Evolutionary conservation across 1,284 basidiomycete species (phyloP).

Genomic region (Ustilago sp.): DNA sequence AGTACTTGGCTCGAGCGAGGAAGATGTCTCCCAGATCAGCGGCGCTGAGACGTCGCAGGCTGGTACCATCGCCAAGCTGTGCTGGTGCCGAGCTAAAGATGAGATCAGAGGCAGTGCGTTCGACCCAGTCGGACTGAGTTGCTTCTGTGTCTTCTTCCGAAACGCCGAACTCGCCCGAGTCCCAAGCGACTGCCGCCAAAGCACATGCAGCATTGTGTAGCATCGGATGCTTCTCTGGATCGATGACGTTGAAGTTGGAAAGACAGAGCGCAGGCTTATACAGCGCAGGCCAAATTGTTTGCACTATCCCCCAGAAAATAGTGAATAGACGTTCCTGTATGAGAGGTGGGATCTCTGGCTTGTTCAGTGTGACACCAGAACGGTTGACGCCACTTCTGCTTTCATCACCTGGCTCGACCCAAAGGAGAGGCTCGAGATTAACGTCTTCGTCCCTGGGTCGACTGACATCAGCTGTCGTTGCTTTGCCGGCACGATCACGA

Average conservation of each 20-base stretch:
- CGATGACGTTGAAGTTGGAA: constrained; percentile 38
- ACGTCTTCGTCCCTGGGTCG: constrained; percentile 22
- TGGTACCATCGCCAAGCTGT: constrained; percentile 28
- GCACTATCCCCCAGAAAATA: constrained; percentile 51
- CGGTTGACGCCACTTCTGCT: constrained; percentile 28
- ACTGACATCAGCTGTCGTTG: neutral
- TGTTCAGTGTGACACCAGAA: constrained; percentile 38
- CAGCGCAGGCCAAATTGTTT: constrained; percentile 54
- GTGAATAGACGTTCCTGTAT: constrained; percentile 51
- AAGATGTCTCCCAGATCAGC: constrained; percentile 52
- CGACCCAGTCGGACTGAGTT: constrained; percentile 42
- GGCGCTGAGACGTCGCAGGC: constrained; percentile 27
- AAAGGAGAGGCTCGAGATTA: constrained; percentile 43
- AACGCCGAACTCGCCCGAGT: constrained; percentile 37
- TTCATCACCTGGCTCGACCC: constrained; percentile 39
- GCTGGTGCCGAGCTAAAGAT: constrained; percentile 31
- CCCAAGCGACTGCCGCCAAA: constrained; percentile 51
- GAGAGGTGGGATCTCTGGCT: constrained; percentile 43
- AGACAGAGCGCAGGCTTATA: constrained; percentile 41
- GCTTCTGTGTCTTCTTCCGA: constrained; percentile 44
- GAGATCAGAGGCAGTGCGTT: constrained; percentile 42
- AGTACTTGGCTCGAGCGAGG: constrained; percentile 55
- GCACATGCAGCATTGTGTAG: constrained; percentile 55
- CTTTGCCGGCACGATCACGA: neutral
- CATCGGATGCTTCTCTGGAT: constrained; percentile 53